Percentiles rank a stretch among this genome's conserved stretches.
These are phyloP conservation scores for Serendipita sp. DNA, from an alignment of 768 basidiomycete genomes.

Conservation along the genomic window DNA sequence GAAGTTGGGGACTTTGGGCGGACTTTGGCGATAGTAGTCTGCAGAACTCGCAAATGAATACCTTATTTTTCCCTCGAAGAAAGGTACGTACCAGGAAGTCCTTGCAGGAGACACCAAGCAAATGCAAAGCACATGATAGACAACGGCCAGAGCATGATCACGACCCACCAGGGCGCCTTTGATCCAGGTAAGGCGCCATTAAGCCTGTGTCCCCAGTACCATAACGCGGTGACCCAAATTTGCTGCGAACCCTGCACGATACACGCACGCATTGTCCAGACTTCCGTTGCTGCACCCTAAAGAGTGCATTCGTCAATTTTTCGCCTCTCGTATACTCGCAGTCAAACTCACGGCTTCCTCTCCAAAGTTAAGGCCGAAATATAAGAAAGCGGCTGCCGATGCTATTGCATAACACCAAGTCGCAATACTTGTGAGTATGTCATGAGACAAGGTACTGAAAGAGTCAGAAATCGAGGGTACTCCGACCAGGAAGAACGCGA, in stretches of 20 bases:
- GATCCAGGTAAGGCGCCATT: constrained; percentile 30
- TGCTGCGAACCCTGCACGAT: constrained; percentile 91
- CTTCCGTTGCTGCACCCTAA: constrained; percentile 83
- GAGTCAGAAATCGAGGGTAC: constrained; percentile 55
- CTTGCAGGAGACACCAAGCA: constrained; percentile 68
- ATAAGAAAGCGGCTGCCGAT: constrained; percentile 83
- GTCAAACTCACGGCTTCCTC: constrained; percentile 63
- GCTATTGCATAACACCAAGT: constrained; percentile 86
- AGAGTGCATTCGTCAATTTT: not conserved
- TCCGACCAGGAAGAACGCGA: constrained; percentile 84
- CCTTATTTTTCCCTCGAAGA: not conserved
- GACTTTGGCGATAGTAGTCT: constrained; percentile 86
- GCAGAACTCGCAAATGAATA: not conserved
- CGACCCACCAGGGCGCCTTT: constrained; percentile 66
- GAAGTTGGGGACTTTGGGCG: constrained; percentile 90
- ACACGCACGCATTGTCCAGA: constrained; percentile 84
- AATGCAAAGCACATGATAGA: constrained; percentile 59
- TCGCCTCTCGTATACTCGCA: not conserved
- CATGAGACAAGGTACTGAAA: constrained; percentile 39
- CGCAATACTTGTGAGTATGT: constrained; percentile 54
- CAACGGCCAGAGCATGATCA: constrained; percentile 66
- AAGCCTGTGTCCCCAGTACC: constrained; percentile 87
- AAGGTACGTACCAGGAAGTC: constrained; percentile 52
- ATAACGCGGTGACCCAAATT: constrained; percentile 86
- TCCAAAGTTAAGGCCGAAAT: constrained; percentile 93